Evolutionary conservation across 2,329 filamentous ascomycete species (phyloP).

Genomic region (Colletotrichum filicis): DNA sequence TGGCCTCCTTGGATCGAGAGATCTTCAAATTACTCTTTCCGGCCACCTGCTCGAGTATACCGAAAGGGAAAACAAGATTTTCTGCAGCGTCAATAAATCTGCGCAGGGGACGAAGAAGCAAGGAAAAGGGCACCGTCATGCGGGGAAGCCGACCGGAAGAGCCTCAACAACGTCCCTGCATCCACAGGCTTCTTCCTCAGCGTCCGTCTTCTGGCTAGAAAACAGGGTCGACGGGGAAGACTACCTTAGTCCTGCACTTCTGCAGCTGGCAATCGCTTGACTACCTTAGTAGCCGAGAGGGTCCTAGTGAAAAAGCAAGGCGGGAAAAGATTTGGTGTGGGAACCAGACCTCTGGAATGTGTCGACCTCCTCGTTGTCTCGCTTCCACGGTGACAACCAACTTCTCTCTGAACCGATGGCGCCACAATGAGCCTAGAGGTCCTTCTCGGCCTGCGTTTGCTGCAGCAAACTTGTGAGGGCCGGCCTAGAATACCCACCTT

Average conservation of each 20-base stretch:
- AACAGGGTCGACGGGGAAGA: not conserved
- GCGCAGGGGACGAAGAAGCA: not conserved
- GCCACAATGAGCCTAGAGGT: conserved; percentile 7
- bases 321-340: conserved; percentile 24
- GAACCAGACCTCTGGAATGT: conserved; percentile 20
- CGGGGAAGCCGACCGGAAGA: not conserved
- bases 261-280: conserved; percentile 15
- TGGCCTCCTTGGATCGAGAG: not conserved
- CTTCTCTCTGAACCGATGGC: conserved; percentile 15
- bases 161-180: not conserved
- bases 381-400: conserved; percentile 28
- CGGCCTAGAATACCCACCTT: conserved; percentile 3
- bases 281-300: not conserved
- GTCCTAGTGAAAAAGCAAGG: conserved; percentile 16
- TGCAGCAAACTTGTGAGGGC: not conserved
- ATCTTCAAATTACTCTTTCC: not conserved
- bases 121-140: not conserved
- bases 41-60: not conserved
- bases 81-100: not conserved
- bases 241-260: not conserved
- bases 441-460: conserved; percentile 14
- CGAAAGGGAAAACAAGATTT: not conserved
- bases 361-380: conserved; percentile 25
- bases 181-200: not conserved
- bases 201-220: not conserved